Percentiles rank a stretch among this genome's conserved stretches.
Conservation (phyloP, 176 grass and related monocot species). For the Avena insularis region DNA sequence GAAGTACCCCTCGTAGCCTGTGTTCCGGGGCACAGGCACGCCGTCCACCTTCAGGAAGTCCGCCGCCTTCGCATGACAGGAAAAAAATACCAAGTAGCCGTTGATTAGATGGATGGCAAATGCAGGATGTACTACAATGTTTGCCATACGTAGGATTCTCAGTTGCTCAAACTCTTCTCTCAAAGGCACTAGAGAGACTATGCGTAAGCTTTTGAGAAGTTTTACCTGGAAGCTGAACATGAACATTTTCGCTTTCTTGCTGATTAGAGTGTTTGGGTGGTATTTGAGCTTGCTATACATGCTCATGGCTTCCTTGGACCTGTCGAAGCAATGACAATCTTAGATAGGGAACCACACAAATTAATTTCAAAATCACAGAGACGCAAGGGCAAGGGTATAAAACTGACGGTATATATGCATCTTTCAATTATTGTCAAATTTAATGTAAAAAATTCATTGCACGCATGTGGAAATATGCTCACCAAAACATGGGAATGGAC, state of each 20-base stretch:
- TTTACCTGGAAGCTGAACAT: conserved; percentile 86
- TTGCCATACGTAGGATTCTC: not conserved
- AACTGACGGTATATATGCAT: not conserved
- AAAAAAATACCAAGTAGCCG: not conserved
- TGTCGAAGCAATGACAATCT: conserved; percentile 36
- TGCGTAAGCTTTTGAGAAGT: not conserved
- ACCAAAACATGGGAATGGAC: not conserved
- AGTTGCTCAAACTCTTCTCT: not conserved
- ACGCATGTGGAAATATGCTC: not conserved
- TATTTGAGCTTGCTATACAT: conserved; percentile 90
- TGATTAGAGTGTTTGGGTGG: conserved; percentile 74
- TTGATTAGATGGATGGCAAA: not conserved
- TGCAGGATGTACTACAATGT: not conserved
- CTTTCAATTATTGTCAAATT: not conserved
- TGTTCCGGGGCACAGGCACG: conserved; percentile 47
- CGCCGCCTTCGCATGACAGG: conserved; percentile 60
- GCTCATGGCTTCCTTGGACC: conserved; percentile 80
- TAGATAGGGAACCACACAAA: not conserved
- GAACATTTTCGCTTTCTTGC: conserved; percentile 82
- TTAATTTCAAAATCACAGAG: not conserved
- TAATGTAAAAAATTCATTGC: not conserved
- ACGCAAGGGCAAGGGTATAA: not conserved
- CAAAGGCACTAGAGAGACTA: not conserved
- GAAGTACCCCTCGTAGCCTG: conserved; percentile 86
- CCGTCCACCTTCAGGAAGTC: conserved; percentile 83